These are phyloP conservation scores for Taxillus chinensis DNA, from an alignment of 164 flowering plant species.

Conservation along the genomic window DNA sequence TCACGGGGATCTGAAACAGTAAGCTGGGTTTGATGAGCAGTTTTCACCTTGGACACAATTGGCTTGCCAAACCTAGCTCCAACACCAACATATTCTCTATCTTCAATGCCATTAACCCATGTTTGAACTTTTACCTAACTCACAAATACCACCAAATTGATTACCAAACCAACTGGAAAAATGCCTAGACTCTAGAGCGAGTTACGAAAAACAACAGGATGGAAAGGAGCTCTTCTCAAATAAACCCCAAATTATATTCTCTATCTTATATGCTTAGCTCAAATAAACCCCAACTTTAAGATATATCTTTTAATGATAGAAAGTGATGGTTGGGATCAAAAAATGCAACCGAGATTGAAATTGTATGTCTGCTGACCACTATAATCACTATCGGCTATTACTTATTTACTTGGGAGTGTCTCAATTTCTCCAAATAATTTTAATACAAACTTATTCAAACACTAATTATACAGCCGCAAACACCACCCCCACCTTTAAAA, in stretches of 20 bases:
- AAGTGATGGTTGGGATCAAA: neutral
- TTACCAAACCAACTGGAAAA: neutral
- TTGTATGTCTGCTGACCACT: too few species aligned
- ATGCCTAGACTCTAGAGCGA: neutral
- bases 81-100: slow-evolving; percentile 53
- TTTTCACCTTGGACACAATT: slow-evolving; percentile 64
- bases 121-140: slow-evolving; percentile 62
- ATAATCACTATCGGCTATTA: too few species aligned
- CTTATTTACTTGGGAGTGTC: too few species aligned
- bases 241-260: too few species aligned
- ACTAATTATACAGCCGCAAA: too few species aligned
- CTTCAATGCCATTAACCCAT: slow-evolving; percentile 53
- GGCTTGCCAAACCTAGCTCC: slow-evolving; percentile 65
- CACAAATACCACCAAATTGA: slow-evolving; percentile 2
- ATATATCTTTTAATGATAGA: neutral
- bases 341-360: too few species aligned
- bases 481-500: too few species aligned
- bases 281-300: too few species aligned
- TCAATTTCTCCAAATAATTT: too few species aligned
- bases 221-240: neutral
- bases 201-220: too few species aligned
- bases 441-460: too few species aligned
- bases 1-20: slow-evolving; percentile 52
- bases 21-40: slow-evolving; percentile 41
- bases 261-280: too few species aligned